phyloP scores from a whole-genome alignment of 345 rosid genomes.

The Pistacia atlantica region DNA sequence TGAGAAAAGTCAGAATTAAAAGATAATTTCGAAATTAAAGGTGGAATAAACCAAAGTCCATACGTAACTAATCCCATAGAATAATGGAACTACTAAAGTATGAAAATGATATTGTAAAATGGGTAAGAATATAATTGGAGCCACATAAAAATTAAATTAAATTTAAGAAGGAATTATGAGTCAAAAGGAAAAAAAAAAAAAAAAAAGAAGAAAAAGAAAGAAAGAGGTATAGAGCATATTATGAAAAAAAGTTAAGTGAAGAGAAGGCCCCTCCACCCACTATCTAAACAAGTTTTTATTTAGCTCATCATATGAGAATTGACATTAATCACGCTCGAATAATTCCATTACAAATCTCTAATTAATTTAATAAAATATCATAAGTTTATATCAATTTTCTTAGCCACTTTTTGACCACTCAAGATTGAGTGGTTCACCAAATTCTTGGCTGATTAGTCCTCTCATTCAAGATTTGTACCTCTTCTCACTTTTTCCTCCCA shows the following conservation, averaged over 20 bases:
- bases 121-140: neutral
- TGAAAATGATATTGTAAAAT: neutral
- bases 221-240: slow-evolving; percentile 43
- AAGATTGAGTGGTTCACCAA: slow-evolving; percentile 11
- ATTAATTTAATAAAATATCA: no score
- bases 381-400: no score
- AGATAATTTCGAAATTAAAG: no score
- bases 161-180: slow-evolving; percentile 4
- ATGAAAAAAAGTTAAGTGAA: slow-evolving; percentile 13
- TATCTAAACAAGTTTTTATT: slow-evolving; percentile 22
- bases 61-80: no score
- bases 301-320: slow-evolving; percentile 11
- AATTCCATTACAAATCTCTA: no score
- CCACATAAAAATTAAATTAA: neutral
- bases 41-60: no score
- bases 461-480: neutral
- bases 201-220: slow-evolving; percentile 21
- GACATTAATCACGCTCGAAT: slow-evolving; percentile 13
- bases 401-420: neutral
- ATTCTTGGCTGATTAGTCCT: slow-evolving; percentile 1
- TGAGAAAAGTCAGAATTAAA: no score
- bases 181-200: neutral
- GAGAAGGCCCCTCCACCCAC: slow-evolving; percentile 35
- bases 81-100: no score
- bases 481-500: neutral